phyloP scores from a whole-genome alignment of 192 early-diverging fungal species.

The Coemansia sp. region DNA sequence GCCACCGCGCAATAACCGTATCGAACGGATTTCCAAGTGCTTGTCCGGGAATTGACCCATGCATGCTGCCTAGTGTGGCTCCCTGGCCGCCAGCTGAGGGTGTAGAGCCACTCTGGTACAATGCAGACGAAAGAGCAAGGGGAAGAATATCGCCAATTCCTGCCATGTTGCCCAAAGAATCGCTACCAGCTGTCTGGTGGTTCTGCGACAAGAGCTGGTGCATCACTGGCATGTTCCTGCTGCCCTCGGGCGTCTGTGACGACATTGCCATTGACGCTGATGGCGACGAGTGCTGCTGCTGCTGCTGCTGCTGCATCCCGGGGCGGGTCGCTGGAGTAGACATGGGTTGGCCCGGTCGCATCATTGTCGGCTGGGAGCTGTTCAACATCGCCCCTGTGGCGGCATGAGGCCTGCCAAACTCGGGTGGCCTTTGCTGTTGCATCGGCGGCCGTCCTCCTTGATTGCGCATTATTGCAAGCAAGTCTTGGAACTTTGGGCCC shows the following conservation, averaged over 20 bases:
- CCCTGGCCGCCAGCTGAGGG: background rate
- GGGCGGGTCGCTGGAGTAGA: constrained; percentile 12
- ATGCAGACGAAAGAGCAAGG: constrained; percentile 12
- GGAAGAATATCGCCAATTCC: constrained; percentile 11
- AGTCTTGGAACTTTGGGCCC: constrained; percentile 46
- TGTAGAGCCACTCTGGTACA: constrained; percentile 9
- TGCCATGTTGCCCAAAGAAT: background rate
- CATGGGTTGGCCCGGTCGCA: constrained; percentile 14
- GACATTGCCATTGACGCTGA: constrained; percentile 12
- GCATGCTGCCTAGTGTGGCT: background rate
- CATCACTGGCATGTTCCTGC: constrained; percentile 21
- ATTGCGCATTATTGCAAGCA: constrained; percentile 40
- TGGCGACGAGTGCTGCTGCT: constrained; percentile 6
- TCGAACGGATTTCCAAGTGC: constrained; percentile 20
- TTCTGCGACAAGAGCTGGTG: constrained; percentile 28
- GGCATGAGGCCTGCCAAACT: constrained; percentile 8
- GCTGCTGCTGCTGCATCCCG: constrained; percentile 9
- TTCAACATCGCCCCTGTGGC: background rate
- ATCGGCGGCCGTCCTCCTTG: constrained; percentile 23
- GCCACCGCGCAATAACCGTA: constrained; percentile 38
- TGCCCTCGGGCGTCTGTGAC: constrained; percentile 11
- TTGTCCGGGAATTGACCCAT: background rate
- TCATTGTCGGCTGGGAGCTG: background rate
- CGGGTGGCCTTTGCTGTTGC: constrained; percentile 9
- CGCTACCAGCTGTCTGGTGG: constrained; percentile 5